Evolutionary conservation across 1,139 yeast genomes (phyloP), one percentile per base, ranked within the genome.

Genomic region (Keqinozyma sinolaborantium): DNA sequence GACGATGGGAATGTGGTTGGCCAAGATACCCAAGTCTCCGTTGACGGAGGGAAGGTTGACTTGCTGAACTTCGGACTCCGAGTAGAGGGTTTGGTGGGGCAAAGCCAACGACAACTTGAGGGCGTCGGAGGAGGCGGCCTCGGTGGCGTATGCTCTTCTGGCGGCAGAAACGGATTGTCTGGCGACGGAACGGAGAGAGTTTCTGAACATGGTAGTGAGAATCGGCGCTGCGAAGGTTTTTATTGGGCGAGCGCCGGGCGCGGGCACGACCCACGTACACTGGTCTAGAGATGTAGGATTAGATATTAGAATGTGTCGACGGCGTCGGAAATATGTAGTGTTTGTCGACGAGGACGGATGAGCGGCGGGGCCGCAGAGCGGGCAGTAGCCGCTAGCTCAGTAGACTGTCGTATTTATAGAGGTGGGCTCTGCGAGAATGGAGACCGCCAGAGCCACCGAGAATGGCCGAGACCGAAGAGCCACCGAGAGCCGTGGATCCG

Each of bases 1-100:
- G 47, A 92, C 90, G 56, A 86, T 82, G 55, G 99, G 98, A 58
- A 92, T 95, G 78, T 92, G 99, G 73, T 87, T 83, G 53, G 98
- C 97, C 59, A 92, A 74, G 48, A 92, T 79, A 85, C 99, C 99
- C 66, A 92, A 79, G 60, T 86, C 95, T 61, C 99, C 99, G 48
- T 95, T 83, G 56, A 85, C 77, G 43, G 96, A 92, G 56, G 99
- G 98, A 52, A 92, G 75, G 72, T 92, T 92, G 50, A 94, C 98
- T 73, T 92, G 99, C 49, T 84, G 79, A 36, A 62, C 83, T 64
- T 62, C 65, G 44, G 63, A 56, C 41, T 69, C 73, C 28, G 70
- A 51, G 55, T 67, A 67, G 57, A 78, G 58, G 48, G 81, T 79
- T 64, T 81, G 79, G 63, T 83, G 88, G 44, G 97, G 97, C 53